phyloP scores from a whole-genome alignment of 2,329 filamentous ascomycete genomes.

The Ustulina deusta region DNA sequence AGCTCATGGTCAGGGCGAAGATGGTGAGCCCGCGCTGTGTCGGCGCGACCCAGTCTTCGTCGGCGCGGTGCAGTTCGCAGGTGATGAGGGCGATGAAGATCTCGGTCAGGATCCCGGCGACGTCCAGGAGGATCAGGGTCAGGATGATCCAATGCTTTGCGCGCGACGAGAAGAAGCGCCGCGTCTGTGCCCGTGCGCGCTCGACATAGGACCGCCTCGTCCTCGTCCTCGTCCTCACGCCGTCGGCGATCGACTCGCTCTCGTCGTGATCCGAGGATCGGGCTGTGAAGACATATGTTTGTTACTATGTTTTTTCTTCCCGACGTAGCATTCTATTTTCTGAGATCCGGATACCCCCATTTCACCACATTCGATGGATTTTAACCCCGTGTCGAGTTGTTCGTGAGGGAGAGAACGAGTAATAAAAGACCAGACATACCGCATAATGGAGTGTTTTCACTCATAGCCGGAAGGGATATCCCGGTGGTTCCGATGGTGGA shows the following conservation, averaged over 20 bases:
- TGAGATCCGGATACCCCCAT: background rate
- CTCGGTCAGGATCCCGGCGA: constrained; percentile 59
- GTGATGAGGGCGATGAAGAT: constrained; percentile 63
- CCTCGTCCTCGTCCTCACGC: constrained; percentile 4
- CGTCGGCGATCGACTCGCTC: background rate
- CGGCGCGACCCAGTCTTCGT: constrained; percentile 57
- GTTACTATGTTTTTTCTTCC: background rate
- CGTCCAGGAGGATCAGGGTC: constrained; percentile 59
- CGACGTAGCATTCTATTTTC: background rate
- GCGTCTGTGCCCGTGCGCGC: constrained; percentile 35
- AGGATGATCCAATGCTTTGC: constrained; percentile 61
- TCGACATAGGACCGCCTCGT: constrained; percentile 5
- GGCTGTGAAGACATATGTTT: background rate
- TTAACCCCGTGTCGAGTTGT: background rate
- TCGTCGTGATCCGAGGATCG: background rate
- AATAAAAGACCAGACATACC: constrained; percentile 38
- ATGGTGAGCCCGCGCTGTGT: constrained; percentile 59
- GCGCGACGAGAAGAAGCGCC: constrained; percentile 51
- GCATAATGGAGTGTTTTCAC: constrained; percentile 42
- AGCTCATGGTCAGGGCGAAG: constrained; percentile 70
- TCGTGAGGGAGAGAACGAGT: background rate
- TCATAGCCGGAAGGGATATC: constrained; percentile 31
- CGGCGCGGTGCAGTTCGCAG: constrained; percentile 58
- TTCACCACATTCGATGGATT: too few species aligned
- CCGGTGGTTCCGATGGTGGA: background rate